Evolutionary conservation across 441 rosid species (phyloP).

Genomic region (Corymbia citriodora): DNA sequence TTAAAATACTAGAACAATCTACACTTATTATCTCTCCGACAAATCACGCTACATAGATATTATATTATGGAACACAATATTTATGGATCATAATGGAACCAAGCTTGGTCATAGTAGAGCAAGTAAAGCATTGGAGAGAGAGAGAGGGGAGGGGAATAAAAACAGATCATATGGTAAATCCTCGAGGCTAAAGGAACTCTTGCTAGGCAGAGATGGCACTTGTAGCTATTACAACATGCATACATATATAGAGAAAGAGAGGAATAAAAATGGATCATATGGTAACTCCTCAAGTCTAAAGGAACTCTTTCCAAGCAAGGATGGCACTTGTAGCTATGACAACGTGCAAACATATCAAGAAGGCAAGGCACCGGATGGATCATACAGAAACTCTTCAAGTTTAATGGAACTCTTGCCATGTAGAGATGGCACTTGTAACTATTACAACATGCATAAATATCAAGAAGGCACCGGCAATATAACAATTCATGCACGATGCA

Average conservation of each 20-base stretch:
- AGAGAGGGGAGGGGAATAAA: too few relatives aligned
- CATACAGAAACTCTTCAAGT: not conserved
- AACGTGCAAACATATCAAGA: too few relatives aligned
- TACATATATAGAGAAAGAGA: too few relatives aligned
- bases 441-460: not conserved
- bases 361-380: too few relatives aligned
- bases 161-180: too few relatives aligned
- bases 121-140: not conserved
- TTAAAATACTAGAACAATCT: not conserved
- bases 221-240: too few relatives aligned
- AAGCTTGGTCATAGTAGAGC: not conserved
- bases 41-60: not conserved
- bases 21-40: not conserved
- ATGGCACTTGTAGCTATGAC: too few relatives aligned
- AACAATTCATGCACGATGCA: not conserved
- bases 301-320: too few relatives aligned
- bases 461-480: not conserved
- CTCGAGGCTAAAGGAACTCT: too few relatives aligned
- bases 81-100: not conserved
- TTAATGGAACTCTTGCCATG: constrained; percentile 13
- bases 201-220: too few relatives aligned
- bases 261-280: too few relatives aligned
- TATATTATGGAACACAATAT: not conserved
- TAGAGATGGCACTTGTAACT: constrained; percentile 15
- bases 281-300: too few relatives aligned